phyloP scores from a whole-genome alignment of 768 basidiomycete genomes.

The Suillus sp. region DNA sequence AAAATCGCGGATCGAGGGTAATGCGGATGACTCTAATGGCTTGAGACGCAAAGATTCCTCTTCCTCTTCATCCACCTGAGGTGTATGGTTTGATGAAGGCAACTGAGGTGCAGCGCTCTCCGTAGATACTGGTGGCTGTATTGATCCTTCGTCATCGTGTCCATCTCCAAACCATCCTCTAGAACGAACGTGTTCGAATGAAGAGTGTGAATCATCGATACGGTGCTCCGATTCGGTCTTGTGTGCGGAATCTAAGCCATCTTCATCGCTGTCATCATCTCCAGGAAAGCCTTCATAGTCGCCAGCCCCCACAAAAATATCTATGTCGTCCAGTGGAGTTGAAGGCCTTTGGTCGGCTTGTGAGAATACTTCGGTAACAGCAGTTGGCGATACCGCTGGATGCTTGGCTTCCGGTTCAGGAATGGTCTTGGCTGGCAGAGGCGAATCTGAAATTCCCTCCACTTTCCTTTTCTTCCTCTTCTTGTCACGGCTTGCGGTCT shows the following conservation, averaged over 20 bases:
- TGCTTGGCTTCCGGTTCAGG: constrained; percentile 24
- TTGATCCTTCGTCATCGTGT: constrained; percentile 24
- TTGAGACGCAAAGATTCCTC: constrained; percentile 59
- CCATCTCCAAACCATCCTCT: constrained; percentile 53
- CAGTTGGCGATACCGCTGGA: constrained; percentile 8
- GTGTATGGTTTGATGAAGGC: constrained; percentile 13
- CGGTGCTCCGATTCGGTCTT: constrained; percentile 11
- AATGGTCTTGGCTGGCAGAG: constrained; percentile 28
- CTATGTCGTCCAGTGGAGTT: constrained; percentile 54
- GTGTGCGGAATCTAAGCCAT: constrained; percentile 14
- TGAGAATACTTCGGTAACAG: constrained; percentile 11
- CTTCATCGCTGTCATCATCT: constrained; percentile 39
- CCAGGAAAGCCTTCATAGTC: constrained; percentile 76
- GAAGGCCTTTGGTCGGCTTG: constrained; percentile 14
- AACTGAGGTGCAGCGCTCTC: constrained; percentile 18
- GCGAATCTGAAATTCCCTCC: constrained; percentile 27
- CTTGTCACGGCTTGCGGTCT: constrained; percentile 39
- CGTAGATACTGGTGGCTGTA: not conserved
- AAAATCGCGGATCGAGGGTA: constrained; percentile 84
- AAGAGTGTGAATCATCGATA: constrained; percentile 6
- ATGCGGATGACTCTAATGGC: constrained; percentile 75
- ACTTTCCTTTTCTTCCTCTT: constrained; percentile 64
- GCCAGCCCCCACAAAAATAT: constrained; percentile 86
- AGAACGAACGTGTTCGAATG: constrained; percentile 11
- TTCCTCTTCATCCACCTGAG: constrained; percentile 40